Evolutionary conservation across 1,139 yeast genomes (phyloP).

Genomic region (Saccharomyces hybrid): DNA sequence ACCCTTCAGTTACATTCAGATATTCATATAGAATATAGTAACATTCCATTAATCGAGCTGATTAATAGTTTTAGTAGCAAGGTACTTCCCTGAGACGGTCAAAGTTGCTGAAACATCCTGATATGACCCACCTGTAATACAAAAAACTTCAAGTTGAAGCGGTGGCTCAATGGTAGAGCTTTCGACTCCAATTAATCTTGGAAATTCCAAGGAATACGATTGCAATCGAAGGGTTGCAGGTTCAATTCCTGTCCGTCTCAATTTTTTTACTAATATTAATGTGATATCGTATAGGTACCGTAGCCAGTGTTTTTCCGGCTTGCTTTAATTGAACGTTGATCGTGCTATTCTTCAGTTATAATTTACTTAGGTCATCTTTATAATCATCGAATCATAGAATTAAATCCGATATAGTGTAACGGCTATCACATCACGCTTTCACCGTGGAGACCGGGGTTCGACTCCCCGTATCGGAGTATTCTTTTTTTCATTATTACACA

Average conservation of each 20-base stretch:
- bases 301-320: neutral
- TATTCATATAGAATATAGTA: too few species aligned
- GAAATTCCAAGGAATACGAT: slow-evolving; percentile 26
- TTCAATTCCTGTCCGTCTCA: slow-evolving; percentile 72
- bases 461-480: too few species aligned
- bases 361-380: neutral
- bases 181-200: slow-evolving; percentile 62
- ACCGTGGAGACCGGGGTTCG: too few species aligned
- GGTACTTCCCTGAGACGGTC: too few species aligned
- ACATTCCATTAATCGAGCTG: too few species aligned
- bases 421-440: too few species aligned
- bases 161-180: slow-evolving; percentile 94
- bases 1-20: too few species aligned
- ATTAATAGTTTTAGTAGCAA: too few species aligned
- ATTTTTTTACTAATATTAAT: slow-evolving; percentile 18
- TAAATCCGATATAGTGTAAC: too few species aligned
- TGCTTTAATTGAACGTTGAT: neutral
- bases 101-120: too few species aligned
- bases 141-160: slow-evolving; percentile 39
- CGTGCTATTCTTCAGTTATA: neutral
- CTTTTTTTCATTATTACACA: too few species aligned
- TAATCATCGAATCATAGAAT: neutral
- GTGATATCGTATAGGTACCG: neutral
- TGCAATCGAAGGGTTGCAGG: slow-evolving; percentile 67
- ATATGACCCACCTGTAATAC: too few species aligned